phyloP scores from a whole-genome alignment of 139 green algal genomes.

The Microglena sp. region DNA sequence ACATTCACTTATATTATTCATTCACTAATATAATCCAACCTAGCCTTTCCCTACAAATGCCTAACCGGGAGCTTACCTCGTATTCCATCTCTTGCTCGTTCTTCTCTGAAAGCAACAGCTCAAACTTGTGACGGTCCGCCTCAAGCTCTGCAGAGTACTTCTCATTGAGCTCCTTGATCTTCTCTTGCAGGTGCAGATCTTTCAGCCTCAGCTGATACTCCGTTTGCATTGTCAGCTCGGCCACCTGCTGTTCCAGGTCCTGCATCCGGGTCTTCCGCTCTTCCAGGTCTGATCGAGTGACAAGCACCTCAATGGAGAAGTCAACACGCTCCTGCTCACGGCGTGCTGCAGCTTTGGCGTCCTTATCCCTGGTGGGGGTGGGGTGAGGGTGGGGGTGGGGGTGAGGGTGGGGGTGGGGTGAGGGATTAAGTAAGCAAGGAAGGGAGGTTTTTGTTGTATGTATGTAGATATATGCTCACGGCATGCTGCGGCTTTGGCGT shows the following conservation, averaged over 20 bases:
- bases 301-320: conserved; percentile 80
- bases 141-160: conserved; percentile 65
- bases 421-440: too few relatives aligned
- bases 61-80: too few relatives aligned
- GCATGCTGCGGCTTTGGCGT: conserved; percentile 27
- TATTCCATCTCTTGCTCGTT: conserved; percentile 67
- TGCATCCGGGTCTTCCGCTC: conserved; percentile 63
- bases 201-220: conserved; percentile 90
- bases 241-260: conserved; percentile 82
- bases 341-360: conserved; percentile 30
- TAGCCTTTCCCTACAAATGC: too few relatives aligned
- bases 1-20: too few relatives aligned
- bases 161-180: conserved; percentile 73
- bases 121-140: conserved; percentile 58
- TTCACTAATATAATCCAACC: too few relatives aligned
- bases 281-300: conserved; percentile 67
- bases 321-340: conserved; percentile 48
- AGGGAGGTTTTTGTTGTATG: too few relatives aligned
- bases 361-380: conserved; percentile 17
- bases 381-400: too few relatives aligned
- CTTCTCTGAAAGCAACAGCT: conserved; percentile 67
- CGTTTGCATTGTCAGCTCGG: conserved; percentile 80
- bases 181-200: conserved; percentile 67
- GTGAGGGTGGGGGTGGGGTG: too few relatives aligned
- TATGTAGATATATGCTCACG: too few relatives aligned